phyloP scores from a whole-genome alignment of 177 flowering plant species.

The Vitis hybrid region DNA sequence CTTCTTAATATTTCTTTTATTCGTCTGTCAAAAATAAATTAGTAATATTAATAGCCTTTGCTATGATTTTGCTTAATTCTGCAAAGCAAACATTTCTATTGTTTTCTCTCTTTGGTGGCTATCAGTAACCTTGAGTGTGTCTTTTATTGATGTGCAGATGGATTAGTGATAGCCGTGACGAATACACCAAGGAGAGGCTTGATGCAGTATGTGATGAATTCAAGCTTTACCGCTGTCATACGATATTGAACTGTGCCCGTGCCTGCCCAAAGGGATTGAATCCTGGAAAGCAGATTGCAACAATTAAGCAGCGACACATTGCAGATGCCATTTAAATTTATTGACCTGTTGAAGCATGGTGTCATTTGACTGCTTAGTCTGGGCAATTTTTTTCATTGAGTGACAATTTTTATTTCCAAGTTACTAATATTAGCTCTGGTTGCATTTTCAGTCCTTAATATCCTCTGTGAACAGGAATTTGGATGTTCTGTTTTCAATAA shows the following conservation, averaged over 20 bases:
- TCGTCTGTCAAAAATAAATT: not conserved
- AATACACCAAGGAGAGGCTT: constrained; percentile 73
- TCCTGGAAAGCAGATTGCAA: constrained; percentile 86
- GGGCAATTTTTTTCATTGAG: constrained; percentile 8
- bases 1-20: too few relatives aligned
- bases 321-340: constrained; percentile 9
- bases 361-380: constrained; percentile 12
- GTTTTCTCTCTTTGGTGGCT: not conserved
- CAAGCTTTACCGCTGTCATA: constrained; percentile 96
- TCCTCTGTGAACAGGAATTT: too few relatives aligned
- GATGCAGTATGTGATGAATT: constrained; percentile 87
- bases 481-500: too few relatives aligned
- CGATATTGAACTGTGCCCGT: constrained; percentile 91
- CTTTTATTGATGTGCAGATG: constrained; percentile 51
- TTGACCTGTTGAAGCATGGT: not conserved
- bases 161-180: constrained; percentile 97
- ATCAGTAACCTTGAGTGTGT: not conserved
- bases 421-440: constrained; percentile 10
- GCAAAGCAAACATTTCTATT: too few relatives aligned
- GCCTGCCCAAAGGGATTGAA: constrained; percentile 91
- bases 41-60: not conserved
- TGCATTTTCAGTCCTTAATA: too few relatives aligned
- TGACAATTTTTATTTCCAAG: not conserved
- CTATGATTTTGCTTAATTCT: too few relatives aligned
- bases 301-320: constrained; percentile 73